Conservation (phyloP, 352 stramenopile genomes). For the Globisporangium carolinianum region DNA sequence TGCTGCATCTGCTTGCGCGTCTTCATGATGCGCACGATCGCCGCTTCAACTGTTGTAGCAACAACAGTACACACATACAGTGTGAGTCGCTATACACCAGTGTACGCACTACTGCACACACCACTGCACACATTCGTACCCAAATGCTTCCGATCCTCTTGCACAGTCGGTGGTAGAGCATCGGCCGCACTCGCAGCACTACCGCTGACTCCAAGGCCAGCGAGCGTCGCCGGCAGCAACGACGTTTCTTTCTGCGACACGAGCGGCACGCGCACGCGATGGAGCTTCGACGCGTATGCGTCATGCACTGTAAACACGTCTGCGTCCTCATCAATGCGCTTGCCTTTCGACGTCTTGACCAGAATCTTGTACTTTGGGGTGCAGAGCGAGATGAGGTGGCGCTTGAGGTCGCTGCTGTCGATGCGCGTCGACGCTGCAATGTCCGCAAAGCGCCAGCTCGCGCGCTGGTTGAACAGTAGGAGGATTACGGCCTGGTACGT, state of each 20-base stretch:
- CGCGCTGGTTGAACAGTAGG: constrained; percentile 94
- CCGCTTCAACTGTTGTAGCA: constrained; percentile 64
- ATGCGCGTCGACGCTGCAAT: constrained; percentile 90
- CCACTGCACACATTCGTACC: constrained; percentile 15
- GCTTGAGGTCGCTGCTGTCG: constrained; percentile 79
- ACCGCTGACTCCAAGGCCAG: constrained; percentile 12
- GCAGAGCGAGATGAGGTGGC: constrained; percentile 96
- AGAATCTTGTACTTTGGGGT: constrained; percentile 97
- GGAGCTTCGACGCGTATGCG: constrained; percentile 93
- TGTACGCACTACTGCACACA: not conserved
- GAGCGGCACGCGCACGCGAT: constrained; percentile 76
- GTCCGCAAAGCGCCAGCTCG: constrained; percentile 76
- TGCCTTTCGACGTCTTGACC: constrained; percentile 96
- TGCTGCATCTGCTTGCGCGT: constrained; percentile 90
- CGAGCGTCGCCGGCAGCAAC: constrained; percentile 27
- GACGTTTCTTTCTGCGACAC: constrained; percentile 82
- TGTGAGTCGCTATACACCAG: too few relatives aligned
- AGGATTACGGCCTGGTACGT: constrained; percentile 99
- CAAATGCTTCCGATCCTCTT: constrained; percentile 95
- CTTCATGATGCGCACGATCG: constrained; percentile 96
- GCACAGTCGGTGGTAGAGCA: constrained; percentile 85
- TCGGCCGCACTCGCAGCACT: constrained; percentile 49
- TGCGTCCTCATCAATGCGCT: constrained; percentile 92
- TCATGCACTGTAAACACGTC: constrained; percentile 94
- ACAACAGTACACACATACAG: too few relatives aligned